phyloP scores from a whole-genome alignment of 768 basidiomycete species.

The Kwoniella shandongensis region DNA sequence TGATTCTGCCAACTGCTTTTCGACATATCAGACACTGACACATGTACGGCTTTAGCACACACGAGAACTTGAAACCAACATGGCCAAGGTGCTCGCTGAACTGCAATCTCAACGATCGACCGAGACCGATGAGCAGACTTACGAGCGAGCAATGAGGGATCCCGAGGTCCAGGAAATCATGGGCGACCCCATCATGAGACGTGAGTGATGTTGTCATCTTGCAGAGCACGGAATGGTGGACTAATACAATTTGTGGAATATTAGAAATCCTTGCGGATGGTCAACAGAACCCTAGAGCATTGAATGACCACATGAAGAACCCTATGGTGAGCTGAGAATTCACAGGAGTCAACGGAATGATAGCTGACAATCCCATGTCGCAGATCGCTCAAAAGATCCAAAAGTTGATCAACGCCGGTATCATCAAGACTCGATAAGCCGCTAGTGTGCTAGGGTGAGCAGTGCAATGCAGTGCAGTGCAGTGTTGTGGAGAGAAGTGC shows the following conservation, averaged over 20 bases:
- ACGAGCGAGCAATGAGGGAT: constrained; percentile 93
- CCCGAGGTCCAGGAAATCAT: constrained; percentile 70
- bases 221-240: neutral
- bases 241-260: constrained; percentile 34
- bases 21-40: no score
- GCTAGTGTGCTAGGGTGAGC: no score
- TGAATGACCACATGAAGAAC: constrained; percentile 97
- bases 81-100: constrained; percentile 77
- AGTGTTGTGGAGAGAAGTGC: no score
- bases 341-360: neutral
- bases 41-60: constrained; percentile 58
- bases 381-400: constrained; percentile 40
- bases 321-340: constrained; percentile 40
- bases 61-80: constrained; percentile 75
- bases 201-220: neutral
- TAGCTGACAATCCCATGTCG: neutral
- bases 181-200: constrained; percentile 28
- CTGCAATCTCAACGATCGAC: constrained; percentile 72
- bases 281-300: constrained; percentile 78
- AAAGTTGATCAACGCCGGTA: constrained; percentile 72
- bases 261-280: constrained; percentile 84
- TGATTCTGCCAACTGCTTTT: no score
- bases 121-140: constrained; percentile 89
- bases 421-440: constrained; percentile 70
- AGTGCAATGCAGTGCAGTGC: no score